Evolutionary conservation across 2,329 filamentous ascomycete species (phyloP).

Genomic region (Diaporthe australafricana): DNA sequence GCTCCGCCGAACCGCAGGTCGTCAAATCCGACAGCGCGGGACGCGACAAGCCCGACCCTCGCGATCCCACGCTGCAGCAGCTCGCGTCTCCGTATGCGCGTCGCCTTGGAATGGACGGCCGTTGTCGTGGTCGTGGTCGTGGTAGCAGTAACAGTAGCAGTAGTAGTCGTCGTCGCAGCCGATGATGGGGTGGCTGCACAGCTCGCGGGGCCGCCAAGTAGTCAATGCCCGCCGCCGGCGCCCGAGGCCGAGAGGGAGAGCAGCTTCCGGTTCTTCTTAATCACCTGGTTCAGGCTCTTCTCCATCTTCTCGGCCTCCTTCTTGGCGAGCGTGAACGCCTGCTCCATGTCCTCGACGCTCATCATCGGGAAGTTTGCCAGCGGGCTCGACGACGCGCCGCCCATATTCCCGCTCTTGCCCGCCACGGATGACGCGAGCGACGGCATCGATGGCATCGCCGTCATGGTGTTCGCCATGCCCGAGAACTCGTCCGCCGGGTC

Average conservation of each 20-base stretch:
- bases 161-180: not conserved
- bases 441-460: slow-evolving; percentile 11
- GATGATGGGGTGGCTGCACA: not conserved
- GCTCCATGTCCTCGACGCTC: slow-evolving; percentile 73
- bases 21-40: slow-evolving; percentile 32
- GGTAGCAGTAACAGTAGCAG: not conserved
- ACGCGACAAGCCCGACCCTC: slow-evolving; percentile 29
- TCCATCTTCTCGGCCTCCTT: slow-evolving; percentile 73
- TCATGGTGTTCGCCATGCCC: slow-evolving; percentile 35
- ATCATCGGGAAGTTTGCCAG: slow-evolving; percentile 66
- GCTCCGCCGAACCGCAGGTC: slow-evolving; percentile 19
- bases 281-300: slow-evolving; percentile 69
- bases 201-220: slow-evolving; percentile 24
- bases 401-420: slow-evolving; percentile 39
- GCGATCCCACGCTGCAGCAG: slow-evolving; percentile 33
- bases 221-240: slow-evolving; percentile 38
- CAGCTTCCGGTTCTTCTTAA: slow-evolving; percentile 70
- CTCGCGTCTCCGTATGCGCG: slow-evolving; percentile 28
- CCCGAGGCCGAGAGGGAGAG: slow-evolving; percentile 49
- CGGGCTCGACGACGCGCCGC: slow-evolving; percentile 39
- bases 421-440: slow-evolving; percentile 22
- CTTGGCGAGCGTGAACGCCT: slow-evolving; percentile 60
- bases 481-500: slow-evolving; percentile 29
- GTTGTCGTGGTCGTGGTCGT: not conserved
- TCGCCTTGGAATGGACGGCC: not conserved